Conservation (phyloP, 768 basidiomycete species). For the Suillus clintonianus region DNA sequence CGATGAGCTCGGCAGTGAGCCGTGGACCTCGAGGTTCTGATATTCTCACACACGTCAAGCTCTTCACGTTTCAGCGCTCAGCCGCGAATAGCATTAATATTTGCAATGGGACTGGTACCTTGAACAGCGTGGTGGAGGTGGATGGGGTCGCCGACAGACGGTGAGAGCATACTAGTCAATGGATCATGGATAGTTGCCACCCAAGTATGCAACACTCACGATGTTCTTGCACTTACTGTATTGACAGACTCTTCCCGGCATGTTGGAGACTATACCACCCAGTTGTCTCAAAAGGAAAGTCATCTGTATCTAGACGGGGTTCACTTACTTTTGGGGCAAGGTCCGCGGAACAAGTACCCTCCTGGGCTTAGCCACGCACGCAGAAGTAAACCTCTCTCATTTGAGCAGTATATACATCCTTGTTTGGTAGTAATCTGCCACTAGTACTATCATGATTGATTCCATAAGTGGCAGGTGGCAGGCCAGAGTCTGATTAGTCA, state of each 20-base stretch:
- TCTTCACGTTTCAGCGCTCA: neutral
- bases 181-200: neutral
- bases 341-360: neutral
- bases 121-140: neutral
- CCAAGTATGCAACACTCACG: neutral
- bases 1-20: neutral
- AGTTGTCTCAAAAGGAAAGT: neutral
- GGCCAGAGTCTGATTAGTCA: neutral
- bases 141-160: neutral
- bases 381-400: neutral
- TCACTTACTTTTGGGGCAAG: neutral
- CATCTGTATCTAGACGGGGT: neutral
- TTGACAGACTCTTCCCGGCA: neutral
- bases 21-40: neutral
- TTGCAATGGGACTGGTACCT: neutral
- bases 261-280: neutral
- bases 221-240: neutral
- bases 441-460: neutral
- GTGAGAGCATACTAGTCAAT: neutral
- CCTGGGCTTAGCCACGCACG: neutral
- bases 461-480: neutral
- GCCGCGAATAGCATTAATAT: neutral
- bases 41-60: neutral
- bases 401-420: neutral
- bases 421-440: neutral